Evolutionary conservation across 1,284 basidiomycete genomes (phyloP), one percentile per base, ranked within the genome.

Genomic region (Ustilago bromivora): DNA sequence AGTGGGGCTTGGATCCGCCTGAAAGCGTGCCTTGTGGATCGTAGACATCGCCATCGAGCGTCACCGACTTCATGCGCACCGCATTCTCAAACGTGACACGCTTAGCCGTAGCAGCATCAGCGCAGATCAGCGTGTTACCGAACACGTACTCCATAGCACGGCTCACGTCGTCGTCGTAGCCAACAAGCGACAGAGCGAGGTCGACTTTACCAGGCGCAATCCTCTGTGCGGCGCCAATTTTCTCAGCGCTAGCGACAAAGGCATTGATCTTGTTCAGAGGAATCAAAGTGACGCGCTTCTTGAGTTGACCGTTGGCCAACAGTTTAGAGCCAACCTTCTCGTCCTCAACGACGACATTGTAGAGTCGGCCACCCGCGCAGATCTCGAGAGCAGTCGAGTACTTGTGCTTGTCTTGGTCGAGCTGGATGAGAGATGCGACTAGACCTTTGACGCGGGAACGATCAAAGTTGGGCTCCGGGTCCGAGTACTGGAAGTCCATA

Each of bases 101-200:
- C 84, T 96, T 94, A 9, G 97, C 97, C 0, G 95, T 90, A 35
- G 92, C 91, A 4, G 95, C 91, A 84, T 97, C 95, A 52, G 92
- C 91, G 85, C 96, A 98, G 83, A 99, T 91, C 72, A 99, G 90
- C 1, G 94, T 95, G 84, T 94, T 92, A 63, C 94, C 93, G 86
- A 99, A 99, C 10, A 98, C 96, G 86, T 92, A 98, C 41, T 92
- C 89, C 91, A 99, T 96, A 10, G 97, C 97, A 40, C 91, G 91
- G 15, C 91, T 89, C 31, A 99, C 93, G 60, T 96, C 93, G 4
- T 91, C 88, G n/a, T 92, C 89, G 86, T 94, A 97, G 7, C 92
- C 92, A 34, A 99, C 91, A 6, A 99, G 90, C 28, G 92, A 92
- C 31, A 99, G 89, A 0, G 97, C 97, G 17, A 93, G 90, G 63